Evolutionary conservation across 441 rosid species (phyloP).

Genomic region (Populus hybrid): DNA sequence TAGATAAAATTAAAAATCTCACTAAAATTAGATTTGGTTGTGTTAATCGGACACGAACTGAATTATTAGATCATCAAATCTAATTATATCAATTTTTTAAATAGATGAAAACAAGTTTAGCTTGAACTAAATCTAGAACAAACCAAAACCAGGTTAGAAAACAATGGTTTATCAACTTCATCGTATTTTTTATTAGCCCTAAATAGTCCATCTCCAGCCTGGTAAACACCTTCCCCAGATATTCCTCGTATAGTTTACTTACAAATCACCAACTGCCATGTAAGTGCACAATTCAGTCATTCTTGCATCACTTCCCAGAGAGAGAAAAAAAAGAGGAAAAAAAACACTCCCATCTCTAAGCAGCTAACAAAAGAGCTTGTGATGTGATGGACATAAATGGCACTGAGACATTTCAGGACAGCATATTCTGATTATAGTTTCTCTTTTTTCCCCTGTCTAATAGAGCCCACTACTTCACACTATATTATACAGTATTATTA

Average conservation of each 20-base stretch:
- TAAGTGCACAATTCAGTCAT: background rate
- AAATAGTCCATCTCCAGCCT: slow-evolving; percentile 5
- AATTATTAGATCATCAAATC: too few relatives aligned
- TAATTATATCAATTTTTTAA: too few relatives aligned
- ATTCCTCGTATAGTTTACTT: background rate
- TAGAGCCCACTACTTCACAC: background rate
- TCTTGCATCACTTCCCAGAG: background rate
- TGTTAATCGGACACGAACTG: too few relatives aligned
- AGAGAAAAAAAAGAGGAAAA: background rate
- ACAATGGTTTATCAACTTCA: too few relatives aligned
- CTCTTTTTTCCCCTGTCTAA: background rate
- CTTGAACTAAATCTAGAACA: too few relatives aligned
- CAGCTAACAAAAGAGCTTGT: background rate
- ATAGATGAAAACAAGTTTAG: too few relatives aligned
- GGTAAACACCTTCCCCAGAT: slow-evolving; percentile 26
- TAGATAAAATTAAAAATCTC: too few relatives aligned
- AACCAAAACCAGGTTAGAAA: too few relatives aligned
- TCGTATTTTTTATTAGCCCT: background rate
- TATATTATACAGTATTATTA: background rate
- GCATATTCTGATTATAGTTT: background rate
- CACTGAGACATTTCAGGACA: background rate
- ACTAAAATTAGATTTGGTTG: too few relatives aligned
- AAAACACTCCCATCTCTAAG: background rate
- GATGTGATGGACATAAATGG: background rate
- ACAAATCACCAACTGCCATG: slow-evolving; percentile 9